phyloP scores from a whole-genome alignment of 2,329 filamentous ascomycete species.

The Moelleriella libera region DNA sequence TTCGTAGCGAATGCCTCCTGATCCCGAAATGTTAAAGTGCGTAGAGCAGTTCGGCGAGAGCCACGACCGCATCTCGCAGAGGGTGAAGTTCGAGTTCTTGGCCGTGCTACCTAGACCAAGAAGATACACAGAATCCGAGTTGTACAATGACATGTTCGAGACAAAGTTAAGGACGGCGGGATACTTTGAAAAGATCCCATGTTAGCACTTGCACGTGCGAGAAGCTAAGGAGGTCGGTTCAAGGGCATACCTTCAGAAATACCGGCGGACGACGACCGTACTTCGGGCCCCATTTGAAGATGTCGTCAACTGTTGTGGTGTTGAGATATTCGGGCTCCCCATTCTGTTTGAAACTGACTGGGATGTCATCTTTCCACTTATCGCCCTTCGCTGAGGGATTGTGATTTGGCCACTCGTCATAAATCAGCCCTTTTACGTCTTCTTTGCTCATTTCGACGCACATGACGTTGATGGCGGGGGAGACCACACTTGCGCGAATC shows the following conservation, averaged over 20 bases:
- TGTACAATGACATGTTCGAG: constrained; percentile 32
- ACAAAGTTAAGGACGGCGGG: constrained; percentile 55
- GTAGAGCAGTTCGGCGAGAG: constrained; percentile 55
- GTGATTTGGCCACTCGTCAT: constrained; percentile 40
- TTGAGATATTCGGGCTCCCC: constrained; percentile 29
- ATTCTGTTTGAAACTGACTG: constrained; percentile 11
- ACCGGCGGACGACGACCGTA: constrained; percentile 36
- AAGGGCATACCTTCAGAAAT: constrained; percentile 29
- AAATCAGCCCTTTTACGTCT: constrained; percentile 52
- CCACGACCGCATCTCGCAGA: constrained; percentile 55
- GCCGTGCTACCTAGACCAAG: constrained; percentile 34
- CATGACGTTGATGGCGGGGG: constrained; percentile 56
- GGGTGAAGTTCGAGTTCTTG: constrained; percentile 38
- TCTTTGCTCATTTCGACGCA: constrained; percentile 50
- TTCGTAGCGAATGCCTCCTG: constrained; percentile 41
- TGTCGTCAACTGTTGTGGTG: constrained; percentile 47
- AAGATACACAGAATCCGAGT: constrained; percentile 46
- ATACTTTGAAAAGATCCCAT: constrained; percentile 16
- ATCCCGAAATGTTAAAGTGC: constrained; percentile 38
- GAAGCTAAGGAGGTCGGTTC: constrained; percentile 5
- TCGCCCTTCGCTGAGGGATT: constrained; percentile 15
- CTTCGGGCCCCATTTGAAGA: constrained; percentile 52
- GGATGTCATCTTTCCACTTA: constrained; percentile 24
- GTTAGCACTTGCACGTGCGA: too few relatives aligned
- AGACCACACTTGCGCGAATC: constrained; percentile 54